Evolutionary conservation across 2,329 filamentous ascomycete genomes (phyloP).

Genomic region (Aspergillus sp.): DNA sequence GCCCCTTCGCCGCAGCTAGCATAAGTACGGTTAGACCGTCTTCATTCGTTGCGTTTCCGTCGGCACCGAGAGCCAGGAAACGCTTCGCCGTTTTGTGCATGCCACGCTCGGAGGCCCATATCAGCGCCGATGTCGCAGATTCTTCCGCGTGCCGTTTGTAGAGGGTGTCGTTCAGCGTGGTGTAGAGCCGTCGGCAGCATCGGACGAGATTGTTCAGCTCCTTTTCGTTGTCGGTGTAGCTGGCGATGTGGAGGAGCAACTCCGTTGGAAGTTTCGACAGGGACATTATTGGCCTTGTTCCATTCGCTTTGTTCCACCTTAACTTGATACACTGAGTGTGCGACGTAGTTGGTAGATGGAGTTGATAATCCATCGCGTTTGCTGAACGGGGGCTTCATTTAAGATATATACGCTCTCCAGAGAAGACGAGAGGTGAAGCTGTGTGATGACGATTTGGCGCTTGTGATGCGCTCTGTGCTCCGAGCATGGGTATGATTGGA

Average conservation of each 20-base stretch:
- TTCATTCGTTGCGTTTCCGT: not conserved
- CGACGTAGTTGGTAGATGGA: too few species aligned
- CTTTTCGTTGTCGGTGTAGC: not conserved
- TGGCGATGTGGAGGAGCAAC: not conserved
- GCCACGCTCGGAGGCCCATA: not conserved
- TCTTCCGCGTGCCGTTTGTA: not conserved
- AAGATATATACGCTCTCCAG: too few species aligned
- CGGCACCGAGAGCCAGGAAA: not conserved
- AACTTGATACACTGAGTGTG: too few species aligned
- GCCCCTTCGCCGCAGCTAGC: not conserved
- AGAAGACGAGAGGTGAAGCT: too few species aligned
- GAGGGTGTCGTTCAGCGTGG: not conserved
- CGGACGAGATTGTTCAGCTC: not conserved
- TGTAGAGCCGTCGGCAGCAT: not conserved
- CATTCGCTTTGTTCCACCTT: too few species aligned
- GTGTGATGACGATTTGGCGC: too few species aligned
- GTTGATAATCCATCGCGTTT: too few species aligned
- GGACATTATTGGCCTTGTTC: not conserved
- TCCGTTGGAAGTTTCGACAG: not conserved
- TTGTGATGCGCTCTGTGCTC: too few species aligned
- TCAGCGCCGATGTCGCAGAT: not conserved
- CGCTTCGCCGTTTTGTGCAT: not conserved
- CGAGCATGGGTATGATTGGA: too few species aligned
- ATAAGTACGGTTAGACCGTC: not conserved
- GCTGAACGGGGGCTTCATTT: too few species aligned